Evolutionary conservation across 148 eudicot genomes (phyloP), one percentile per base, ranked within the genome.

Genomic region (Rheum nobile): DNA sequence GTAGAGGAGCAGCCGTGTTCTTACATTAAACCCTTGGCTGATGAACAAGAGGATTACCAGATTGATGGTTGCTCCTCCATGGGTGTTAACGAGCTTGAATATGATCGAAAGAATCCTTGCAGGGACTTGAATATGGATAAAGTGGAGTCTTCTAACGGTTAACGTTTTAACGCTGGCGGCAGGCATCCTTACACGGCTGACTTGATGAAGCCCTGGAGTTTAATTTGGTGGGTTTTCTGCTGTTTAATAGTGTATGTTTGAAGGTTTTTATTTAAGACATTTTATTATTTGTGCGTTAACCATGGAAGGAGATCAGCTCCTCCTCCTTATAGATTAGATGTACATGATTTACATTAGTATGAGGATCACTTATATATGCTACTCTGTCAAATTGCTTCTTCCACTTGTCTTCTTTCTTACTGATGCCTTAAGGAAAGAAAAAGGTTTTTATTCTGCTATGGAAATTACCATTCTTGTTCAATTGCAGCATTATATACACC

Each of bases 1-100:
- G 80, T 74, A 8, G 93, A 85, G 75, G 84, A 83, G 67, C 82
- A 80, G 34, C 72, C 87, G 1, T 89, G 87, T 76, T 82, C 95
- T 17, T 88, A 76, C 41, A 78, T 85, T 72, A 90, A 90, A 73
- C 79, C 96, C 50, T 76, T 85, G 77, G 86, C 77, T 41, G 92
- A 88, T 75, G 92, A 83, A 65, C 82, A 79, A 21, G 96, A 81
- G 34, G 73, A 43, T 71, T 80, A 79, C 77, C 85, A 52, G 48
- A 71, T 41, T 34, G 75, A 84, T 34, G 86, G 79, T 12, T 83
- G 84, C 65, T 72, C 84, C 42, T 35, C 80, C 24, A 78, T 83
- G 67, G 78, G 74, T 68, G 72, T 80, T n/a, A 72, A 81, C 12
- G 88, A 81, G 70, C 75, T 80, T 54, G 89, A 81, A 43, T 75